A percentile compares a stretch with the other conserved stretches of the same genome.
phyloP scores from a whole-genome alignment of 2,329 filamentous ascomycete genomes.

The Xylariaceae sp. region DNA sequence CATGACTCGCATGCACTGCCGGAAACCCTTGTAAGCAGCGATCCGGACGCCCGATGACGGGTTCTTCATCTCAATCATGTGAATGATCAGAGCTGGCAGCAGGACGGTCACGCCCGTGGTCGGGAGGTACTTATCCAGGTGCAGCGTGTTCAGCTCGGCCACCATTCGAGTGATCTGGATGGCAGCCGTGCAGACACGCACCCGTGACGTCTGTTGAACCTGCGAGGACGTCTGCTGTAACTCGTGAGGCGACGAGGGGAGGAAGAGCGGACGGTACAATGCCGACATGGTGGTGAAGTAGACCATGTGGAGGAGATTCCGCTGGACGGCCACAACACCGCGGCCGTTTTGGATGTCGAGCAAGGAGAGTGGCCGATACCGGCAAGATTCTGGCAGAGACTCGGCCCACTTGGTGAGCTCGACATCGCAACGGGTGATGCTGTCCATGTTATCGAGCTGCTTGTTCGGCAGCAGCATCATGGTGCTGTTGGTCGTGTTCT shows the following conservation, averaged over 20 bases:
- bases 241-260: constrained; percentile 62
- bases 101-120: constrained; percentile 89
- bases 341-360: constrained; percentile 55
- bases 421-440: constrained; percentile 72
- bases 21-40: constrained; percentile 73
- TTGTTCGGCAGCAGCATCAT: constrained; percentile 94
- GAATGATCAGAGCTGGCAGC: constrained; percentile 87
- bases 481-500: constrained; percentile 66
- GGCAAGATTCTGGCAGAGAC: constrained; percentile 64
- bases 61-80: constrained; percentile 87
- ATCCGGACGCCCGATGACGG: constrained; percentile 66
- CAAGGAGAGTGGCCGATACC: constrained; percentile 54
- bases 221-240: constrained; percentile 54
- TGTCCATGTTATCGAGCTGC: constrained; percentile 71
- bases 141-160: constrained; percentile 64
- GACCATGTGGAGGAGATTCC: constrained; percentile 86
- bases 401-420: constrained; percentile 74
- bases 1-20: constrained; percentile 88
- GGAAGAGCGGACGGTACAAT: constrained; percentile 83
- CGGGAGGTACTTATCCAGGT: constrained; percentile 73
- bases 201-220: constrained; percentile 74
- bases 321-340: constrained; percentile 61
- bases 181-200: constrained; percentile 77
- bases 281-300: constrained; percentile 90
- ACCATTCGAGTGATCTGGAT: constrained; percentile 81